Percentiles rank a stretch among this genome's conserved stretches.
Evolutionary conservation across 768 basidiomycete species (phyloP).

Genomic region (Psilocybe sp.): DNA sequence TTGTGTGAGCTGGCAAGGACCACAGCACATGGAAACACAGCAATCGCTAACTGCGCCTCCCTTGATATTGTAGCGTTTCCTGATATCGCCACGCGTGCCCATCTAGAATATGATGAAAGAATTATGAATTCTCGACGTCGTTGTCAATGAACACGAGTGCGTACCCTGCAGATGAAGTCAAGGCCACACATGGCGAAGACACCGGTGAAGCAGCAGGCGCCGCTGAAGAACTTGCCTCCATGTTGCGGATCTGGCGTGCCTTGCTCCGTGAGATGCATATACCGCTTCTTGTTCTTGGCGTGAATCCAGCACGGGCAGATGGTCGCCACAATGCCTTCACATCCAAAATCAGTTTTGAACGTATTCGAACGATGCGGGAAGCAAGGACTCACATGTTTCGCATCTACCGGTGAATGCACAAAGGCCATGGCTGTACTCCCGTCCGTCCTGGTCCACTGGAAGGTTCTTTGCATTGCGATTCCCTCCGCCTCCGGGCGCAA

Average conservation of each 20-base stretch:
- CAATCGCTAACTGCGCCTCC: slow-evolving; percentile 43
- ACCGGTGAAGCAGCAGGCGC: slow-evolving; percentile 34
- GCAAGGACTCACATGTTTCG: slow-evolving; percentile 26
- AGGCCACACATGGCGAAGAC: slow-evolving; percentile 26
- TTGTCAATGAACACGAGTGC: background rate
- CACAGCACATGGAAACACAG: slow-evolving; percentile 36
- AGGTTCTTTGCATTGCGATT: slow-evolving; percentile 34
- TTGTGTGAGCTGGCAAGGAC: slow-evolving; percentile 47
- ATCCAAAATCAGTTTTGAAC: background rate
- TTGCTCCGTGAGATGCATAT: slow-evolving; percentile 31
- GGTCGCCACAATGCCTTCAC: slow-evolving; percentile 30
- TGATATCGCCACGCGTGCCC: slow-evolving; percentile 33
- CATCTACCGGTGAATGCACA: slow-evolving; percentile 28
- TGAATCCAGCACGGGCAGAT: slow-evolving; percentile 41
- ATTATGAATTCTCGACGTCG: background rate
- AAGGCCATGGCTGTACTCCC: slow-evolving; percentile 34
- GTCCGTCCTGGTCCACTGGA: slow-evolving; percentile 28
- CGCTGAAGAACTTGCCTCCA: slow-evolving; percentile 26
- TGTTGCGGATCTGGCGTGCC: slow-evolving; percentile 35
- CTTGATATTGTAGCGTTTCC: slow-evolving; percentile 43
- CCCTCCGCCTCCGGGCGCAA: slow-evolving; percentile 24
- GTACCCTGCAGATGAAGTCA: slow-evolving; percentile 39
- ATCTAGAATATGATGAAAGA: slow-evolving; percentile 17
- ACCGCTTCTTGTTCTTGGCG: slow-evolving; percentile 36
- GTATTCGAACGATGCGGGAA: background rate